Evolutionary conservation across 768 basidiomycete species (phyloP), one percentile per base, ranked within the genome.

Genomic region (Flagelloscypha sp.): DNA sequence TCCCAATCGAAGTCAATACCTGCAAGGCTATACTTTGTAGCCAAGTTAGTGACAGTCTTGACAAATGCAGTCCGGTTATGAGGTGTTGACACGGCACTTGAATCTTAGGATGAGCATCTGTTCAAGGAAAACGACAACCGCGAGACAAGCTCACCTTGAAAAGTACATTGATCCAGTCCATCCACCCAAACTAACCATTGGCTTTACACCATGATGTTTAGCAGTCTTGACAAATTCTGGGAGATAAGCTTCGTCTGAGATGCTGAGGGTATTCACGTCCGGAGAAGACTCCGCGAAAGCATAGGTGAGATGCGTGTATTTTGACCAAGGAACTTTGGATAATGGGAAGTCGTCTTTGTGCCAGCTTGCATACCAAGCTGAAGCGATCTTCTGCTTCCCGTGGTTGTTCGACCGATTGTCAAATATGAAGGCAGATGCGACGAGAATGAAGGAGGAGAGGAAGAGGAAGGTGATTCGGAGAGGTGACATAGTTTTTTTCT

Each of bases 1-100:
- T 61, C 76, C 25, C 49, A 78, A 78, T 81, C 80, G 37, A 82
- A 75, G 45, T 83, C 79, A 27, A 83, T 56, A n/a, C 79, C 79
- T 43, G 74, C 66, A 11, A 84, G 59, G 1, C 64, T 46, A 45
- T 79, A 75, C 17, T 57, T 48, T 5, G 57, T 43, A 10, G 68
- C 73, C 25, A 80, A 56, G 16, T 60, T 55, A 17, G 61, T 58
- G 18, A 83, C 52, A 3, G 79, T 65, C 41, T 65, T 67, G 20
- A 72, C 74, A 33, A 83, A 76, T 2, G 68, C 60, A 3, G 69
- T 72, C 25, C 79, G 70, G 50, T 79, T 79, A 19, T 56, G 44
- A 1, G 66, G 45, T 6, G 70, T 73, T 20, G 64, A 70, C 6
- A 84, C 73, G 28, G 68, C 65, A 2, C 62, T 58, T 29, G 19